Evolutionary conservation across 805 yeast species (phyloP), one percentile per base, ranked within the genome.

Genomic region (Pichia cabralensis): DNA sequence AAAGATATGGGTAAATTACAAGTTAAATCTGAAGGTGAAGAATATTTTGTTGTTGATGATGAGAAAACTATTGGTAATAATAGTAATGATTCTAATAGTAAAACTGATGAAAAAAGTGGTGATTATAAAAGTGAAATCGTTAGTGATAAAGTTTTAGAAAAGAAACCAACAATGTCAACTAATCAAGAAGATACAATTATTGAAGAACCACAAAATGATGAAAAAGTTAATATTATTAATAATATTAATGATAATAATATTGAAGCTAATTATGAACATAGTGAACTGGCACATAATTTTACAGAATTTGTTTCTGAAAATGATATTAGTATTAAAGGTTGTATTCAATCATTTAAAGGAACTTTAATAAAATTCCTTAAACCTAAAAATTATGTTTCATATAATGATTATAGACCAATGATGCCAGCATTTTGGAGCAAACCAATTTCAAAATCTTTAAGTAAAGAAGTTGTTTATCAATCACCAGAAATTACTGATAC

Each of bases 1-100:
- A 55, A 62, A 18, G 89, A 81, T 51, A 78, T 75, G 48, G 92
- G 92, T 26, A 52, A 47, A 41, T 58, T 63, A 34, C 84, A 81
- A 55, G 65, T 76, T 31, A 64, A 65, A 43, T 51, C 56, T 13
- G 56, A 50, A 29, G 58, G 56, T 14, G 15, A 41, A 28, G 30
- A 28, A 16, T 54, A 51, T 43, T 53, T 54, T 37, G 41, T 42
- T 19, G 14, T 17, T 11, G 47, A 42, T 10, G 22, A 15, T 9
- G 41, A 36, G 22, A 26, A 21, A 3, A 22, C 22, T 6, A 39
- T 35, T 2, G 20, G 23, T 10, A 41, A 26, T 13, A 35, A 33
- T 28, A 31, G 25, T 4, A 21, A 10, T 8, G 18, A 22, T 17
- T 22, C 21, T 15, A 20, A 11, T 15, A 9, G 17, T 9, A 20